Conservation (phyloP, 306 rosid species). For the Quercus suber region DNA sequence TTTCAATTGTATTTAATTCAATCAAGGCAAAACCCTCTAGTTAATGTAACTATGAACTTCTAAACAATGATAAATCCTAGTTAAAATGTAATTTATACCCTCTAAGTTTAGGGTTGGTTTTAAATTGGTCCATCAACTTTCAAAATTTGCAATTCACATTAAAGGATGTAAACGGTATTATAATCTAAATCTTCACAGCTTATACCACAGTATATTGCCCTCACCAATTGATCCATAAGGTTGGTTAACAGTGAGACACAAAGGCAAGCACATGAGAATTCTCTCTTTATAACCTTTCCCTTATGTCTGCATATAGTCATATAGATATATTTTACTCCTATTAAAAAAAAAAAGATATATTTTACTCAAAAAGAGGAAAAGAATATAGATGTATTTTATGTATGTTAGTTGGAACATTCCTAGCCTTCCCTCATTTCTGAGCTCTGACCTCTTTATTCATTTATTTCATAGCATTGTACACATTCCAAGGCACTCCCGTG, state of each 20-base stretch:
- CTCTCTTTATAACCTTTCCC: constrained; percentile 15
- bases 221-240: constrained; percentile 9
- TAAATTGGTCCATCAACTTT: too few relatives aligned
- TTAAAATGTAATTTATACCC: too few relatives aligned
- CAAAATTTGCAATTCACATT: too few relatives aligned
- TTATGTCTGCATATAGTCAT: background rate
- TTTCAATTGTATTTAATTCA: background rate
- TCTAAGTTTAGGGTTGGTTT: too few relatives aligned
- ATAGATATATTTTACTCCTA: too few relatives aligned
- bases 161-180: too few relatives aligned
- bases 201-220: background rate
- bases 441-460: constrained; percentile 42
- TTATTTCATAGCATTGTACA: constrained; percentile 25
- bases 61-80: background rate
- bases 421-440: constrained; percentile 35
- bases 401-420: constrained; percentile 48
- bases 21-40: background rate
- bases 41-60: background rate
- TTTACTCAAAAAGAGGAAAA: too few relatives aligned
- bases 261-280: constrained; percentile 35
- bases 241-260: background rate
- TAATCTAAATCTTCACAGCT: too few relatives aligned
- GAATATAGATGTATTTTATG: background rate
- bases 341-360: too few relatives aligned
- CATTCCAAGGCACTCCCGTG: constrained; percentile 68